Conservation (phyloP, 352 stramenopile species). For the Plasmopara viticola region DNA sequence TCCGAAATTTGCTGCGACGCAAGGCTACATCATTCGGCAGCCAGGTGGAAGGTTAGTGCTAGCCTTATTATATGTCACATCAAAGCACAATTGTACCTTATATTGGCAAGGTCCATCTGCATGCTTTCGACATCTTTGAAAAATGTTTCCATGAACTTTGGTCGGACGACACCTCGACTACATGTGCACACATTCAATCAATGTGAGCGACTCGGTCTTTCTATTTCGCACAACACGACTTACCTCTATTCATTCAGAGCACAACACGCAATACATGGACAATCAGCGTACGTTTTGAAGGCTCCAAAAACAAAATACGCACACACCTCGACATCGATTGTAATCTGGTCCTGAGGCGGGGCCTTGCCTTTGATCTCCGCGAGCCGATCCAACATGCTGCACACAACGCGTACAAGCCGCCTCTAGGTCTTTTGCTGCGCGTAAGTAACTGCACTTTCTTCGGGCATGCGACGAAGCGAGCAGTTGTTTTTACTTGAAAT, state of each 20-base stretch:
- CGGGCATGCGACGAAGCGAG: conserved; percentile 4
- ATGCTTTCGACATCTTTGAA: conserved; percentile 95
- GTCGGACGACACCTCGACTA: conserved; percentile 47
- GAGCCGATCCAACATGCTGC: conserved; percentile 5
- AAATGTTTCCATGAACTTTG: conserved; percentile 93
- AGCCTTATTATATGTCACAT: not conserved
- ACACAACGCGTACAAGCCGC: not conserved
- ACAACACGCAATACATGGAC: not conserved
- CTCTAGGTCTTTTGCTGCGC: conserved; percentile 2
- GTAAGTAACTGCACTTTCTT: conserved; percentile 3
- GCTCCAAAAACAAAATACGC: not conserved
- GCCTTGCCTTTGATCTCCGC: conserved; percentile 9
- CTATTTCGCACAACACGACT: not conserved
- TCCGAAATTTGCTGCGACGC: conserved; percentile 89
- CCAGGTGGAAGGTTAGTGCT: not conserved
- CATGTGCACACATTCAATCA: not conserved
- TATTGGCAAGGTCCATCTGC: conserved; percentile 89
- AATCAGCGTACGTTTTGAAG: not conserved
- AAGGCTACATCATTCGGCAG: conserved; percentile 26
- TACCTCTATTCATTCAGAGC: conserved; percentile 1
- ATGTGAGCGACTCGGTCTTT: not conserved
- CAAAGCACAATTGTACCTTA: conserved; percentile 41
- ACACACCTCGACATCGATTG: conserved; percentile 61
- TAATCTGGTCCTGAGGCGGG: conserved; percentile 28
- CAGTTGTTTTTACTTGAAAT: conserved; percentile 1